These are phyloP conservation scores for Citrus medica DNA, from an alignment of 345 rosid species.

Conservation along the genomic window DNA sequence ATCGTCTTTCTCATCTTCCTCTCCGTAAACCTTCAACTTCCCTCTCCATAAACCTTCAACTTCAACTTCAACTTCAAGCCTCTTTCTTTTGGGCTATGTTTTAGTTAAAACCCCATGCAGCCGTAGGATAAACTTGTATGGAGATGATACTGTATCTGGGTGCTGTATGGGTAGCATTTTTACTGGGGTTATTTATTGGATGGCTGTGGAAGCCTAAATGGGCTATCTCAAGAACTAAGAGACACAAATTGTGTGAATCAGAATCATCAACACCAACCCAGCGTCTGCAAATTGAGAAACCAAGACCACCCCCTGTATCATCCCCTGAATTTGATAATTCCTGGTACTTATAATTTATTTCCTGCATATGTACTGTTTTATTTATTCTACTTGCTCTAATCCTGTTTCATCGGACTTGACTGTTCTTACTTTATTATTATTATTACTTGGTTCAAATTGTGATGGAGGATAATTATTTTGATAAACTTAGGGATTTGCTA, in stretches of 20 bases:
- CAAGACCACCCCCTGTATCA: conserved; percentile 19
- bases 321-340: conserved; percentile 26
- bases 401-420: not conserved
- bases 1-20: not conserved
- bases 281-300: conserved; percentile 6
- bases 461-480: not conserved
- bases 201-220: conserved; percentile 73
- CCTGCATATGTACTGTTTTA: not conserved
- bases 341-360: conserved; percentile 24
- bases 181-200: conserved; percentile 53
- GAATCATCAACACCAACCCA: too few species aligned
- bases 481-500: not conserved
- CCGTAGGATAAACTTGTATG: conserved; percentile 23
- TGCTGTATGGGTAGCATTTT: conserved; percentile 52
- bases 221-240: conserved; percentile 18
- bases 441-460: not conserved
- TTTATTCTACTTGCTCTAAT: not conserved
- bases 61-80: not conserved
- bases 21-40: not conserved
- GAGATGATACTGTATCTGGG: conserved; percentile 24
- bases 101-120: not conserved
- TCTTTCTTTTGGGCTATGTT: not conserved
- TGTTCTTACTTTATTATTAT: not conserved
- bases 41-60: not conserved
- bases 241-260: conserved; percentile 31